Evolutionary conservation across 495 filamentous ascomycete species (phyloP), one percentile per base, ranked within the genome.

Genomic region (Aspergillus sparsus): DNA sequence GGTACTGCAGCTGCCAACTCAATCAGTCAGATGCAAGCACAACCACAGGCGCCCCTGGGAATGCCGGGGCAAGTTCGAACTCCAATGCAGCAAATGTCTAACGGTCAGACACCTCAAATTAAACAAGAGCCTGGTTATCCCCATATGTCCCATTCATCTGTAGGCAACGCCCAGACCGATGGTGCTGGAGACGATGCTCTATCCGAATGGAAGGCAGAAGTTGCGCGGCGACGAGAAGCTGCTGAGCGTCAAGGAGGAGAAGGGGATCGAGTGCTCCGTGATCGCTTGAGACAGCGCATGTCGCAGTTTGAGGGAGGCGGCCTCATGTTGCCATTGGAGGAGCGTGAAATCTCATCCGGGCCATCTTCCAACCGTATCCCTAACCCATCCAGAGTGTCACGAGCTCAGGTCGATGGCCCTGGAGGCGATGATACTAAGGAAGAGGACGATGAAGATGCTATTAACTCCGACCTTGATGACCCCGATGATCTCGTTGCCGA

Each of bases 381-480:
- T 35, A 45, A n/a, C 9, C 36, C 52, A 21, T 61, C 62, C 27
- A 57, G 57, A 63, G 36, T 61, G 67, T 51, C 69, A 7, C 31
- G 50, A 12, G 65, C 77, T 18, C 89, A 92, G 64, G 71, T 84
- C 52, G 93, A 97, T 69, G 92, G 90, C 31, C 71, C 69, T 11
- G 79, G 73, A 9, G 80, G 79, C 36, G 74, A 77, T 61, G 77
- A 78, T 36, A 74, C 79, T 21, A 85, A 88, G 60, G 87, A 90
- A 50, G 84, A 86, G 33, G 78, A 81, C 34, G 93, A 97, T 62
- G 92, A 95, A 63, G 92, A 98, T 73, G 94, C 94, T 0, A 99
- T 99, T 77, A 99, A 99, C 71, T 98, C 95, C 0, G 94, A 98
- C 67, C 85, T 99, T 3, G 94, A 98, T 69, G 94, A 99, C 67